A percentile compares a stretch with the other conserved stretches of the same genome.
phyloP scores from a whole-genome alignment of 495 filamentous ascomycete genomes.

The Antarctomyces pellizariae region DNA sequence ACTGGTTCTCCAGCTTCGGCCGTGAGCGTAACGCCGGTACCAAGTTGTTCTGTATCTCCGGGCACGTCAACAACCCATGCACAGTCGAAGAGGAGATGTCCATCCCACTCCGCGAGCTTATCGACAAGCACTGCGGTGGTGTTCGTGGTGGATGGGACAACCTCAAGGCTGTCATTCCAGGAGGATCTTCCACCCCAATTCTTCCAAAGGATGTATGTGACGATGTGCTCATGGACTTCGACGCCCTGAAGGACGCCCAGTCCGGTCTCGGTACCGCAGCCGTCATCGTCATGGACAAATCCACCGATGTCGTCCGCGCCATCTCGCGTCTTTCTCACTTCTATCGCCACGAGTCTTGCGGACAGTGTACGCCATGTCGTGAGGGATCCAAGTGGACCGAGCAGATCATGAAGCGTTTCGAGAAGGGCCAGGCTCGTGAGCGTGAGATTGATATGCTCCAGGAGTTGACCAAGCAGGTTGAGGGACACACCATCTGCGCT shows the following conservation, averaged over 20 bases:
- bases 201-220: constrained; percentile 72
- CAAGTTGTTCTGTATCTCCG: constrained; percentile 96
- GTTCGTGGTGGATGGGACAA: constrained; percentile 97
- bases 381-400: constrained; percentile 96
- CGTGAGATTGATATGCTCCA: constrained; percentile 98
- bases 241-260: constrained; percentile 91
- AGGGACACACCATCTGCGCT: constrained; percentile 96
- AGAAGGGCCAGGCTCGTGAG: constrained; percentile 66
- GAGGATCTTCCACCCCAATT: constrained; percentile 89
- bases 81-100: constrained; percentile 99
- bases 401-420: constrained; percentile 93
- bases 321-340: constrained; percentile 85
- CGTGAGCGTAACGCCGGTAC: constrained; percentile 90
- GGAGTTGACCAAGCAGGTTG: constrained; percentile 96
- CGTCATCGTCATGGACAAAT: constrained; percentile 98
- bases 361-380: constrained; percentile 94
- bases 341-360: constrained; percentile 96
- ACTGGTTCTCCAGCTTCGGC: constrained; percentile 82
- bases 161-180: constrained; percentile 80
- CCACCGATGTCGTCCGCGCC: constrained; percentile 77
- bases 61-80: constrained; percentile 93
- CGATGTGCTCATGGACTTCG: constrained; percentile 96
- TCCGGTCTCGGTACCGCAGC: constrained; percentile 94
- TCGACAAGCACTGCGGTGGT: constrained; percentile 93
- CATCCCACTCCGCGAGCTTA: constrained; percentile 79